Conservation (phyloP, 345 rosid species). For the Citrus inodora region DNA sequence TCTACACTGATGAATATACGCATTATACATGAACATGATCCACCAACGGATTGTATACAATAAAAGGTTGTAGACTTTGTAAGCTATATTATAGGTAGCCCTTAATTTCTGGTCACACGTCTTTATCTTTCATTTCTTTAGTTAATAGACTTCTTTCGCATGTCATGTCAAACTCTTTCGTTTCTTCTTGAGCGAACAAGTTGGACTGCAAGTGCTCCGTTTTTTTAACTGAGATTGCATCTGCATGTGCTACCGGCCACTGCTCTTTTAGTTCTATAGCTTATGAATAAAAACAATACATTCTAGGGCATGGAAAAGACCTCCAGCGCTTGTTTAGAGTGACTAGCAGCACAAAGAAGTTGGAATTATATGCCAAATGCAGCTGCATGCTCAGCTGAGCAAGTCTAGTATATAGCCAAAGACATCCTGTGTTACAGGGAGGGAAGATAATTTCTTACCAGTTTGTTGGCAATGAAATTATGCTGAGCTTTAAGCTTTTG, state of each 20-base stretch:
- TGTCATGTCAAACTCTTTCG: neutral
- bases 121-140: neutral
- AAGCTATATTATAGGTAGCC: neutral
- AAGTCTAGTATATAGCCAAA: neutral
- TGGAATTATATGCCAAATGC: neutral
- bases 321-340: no score
- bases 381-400: neutral
- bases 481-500: neutral
- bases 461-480: neutral
- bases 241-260: neutral
- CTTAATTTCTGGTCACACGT: constrained; percentile 1
- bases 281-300: neutral
- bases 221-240: no score
- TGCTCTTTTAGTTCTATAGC: neutral
- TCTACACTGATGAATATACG: neutral
- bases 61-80: neutral
- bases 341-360: neutral
- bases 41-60: neutral
- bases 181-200: neutral
- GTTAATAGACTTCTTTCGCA: neutral
- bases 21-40: neutral
- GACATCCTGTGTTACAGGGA: neutral
- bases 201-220: neutral
- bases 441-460: neutral
- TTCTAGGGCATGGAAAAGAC: no score